A percentile compares a stretch with the other conserved stretches of the same genome.
Evolutionary conservation across 371 early-diverging fungal genomes (phyloP).

Genomic region (Mortierella polycephala): DNA sequence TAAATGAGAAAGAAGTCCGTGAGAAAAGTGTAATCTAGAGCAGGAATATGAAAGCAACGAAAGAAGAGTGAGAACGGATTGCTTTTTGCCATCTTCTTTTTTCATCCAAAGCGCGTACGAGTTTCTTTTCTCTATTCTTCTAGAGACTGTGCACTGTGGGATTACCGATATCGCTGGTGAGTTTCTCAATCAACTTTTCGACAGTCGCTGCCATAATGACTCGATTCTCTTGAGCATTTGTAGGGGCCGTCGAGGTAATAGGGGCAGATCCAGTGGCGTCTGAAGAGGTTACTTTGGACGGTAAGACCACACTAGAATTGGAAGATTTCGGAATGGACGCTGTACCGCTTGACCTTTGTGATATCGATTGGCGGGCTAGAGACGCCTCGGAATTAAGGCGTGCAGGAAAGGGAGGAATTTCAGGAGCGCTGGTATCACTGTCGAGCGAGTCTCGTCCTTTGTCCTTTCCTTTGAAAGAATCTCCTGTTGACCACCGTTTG

Average conservation of each 20-base stretch:
- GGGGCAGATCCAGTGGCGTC: not conserved
- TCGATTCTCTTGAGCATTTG: slow-evolving; percentile 19
- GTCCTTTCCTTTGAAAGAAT: slow-evolving; percentile 21
- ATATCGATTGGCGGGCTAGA: not conserved
- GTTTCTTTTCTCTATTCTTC: no score
- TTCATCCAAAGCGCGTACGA: no score
- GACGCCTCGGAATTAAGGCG: not conserved
- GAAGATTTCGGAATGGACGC: slow-evolving; percentile 9
- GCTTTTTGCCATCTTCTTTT: not conserved
- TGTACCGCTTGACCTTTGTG: slow-evolving; percentile 13
- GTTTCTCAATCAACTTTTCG: slow-evolving; percentile 70
- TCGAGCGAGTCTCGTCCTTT: slow-evolving; percentile 33
- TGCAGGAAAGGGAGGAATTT: not conserved
- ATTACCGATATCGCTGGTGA: slow-evolving; percentile 71
- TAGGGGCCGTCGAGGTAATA: not conserved
- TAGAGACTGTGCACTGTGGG: not conserved
- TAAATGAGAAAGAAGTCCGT: slow-evolving; percentile 79
- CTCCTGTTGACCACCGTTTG: slow-evolving; percentile 46
- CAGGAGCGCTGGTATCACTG: slow-evolving; percentile 9
- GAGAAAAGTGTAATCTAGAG: slow-evolving; percentile 73
- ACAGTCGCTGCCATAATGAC: slow-evolving; percentile 69
- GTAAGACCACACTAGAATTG: not conserved
- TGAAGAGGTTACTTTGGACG: slow-evolving; percentile 6
- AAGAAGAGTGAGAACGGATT: not conserved
- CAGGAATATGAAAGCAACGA: slow-evolving; percentile 8